A percentile compares a stretch with the other conserved stretches of the same genome.
These are phyloP conservation scores for Xanthoconium separans DNA, from an alignment of 1,284 basidiomycete species.

Conservation along the genomic window DNA sequence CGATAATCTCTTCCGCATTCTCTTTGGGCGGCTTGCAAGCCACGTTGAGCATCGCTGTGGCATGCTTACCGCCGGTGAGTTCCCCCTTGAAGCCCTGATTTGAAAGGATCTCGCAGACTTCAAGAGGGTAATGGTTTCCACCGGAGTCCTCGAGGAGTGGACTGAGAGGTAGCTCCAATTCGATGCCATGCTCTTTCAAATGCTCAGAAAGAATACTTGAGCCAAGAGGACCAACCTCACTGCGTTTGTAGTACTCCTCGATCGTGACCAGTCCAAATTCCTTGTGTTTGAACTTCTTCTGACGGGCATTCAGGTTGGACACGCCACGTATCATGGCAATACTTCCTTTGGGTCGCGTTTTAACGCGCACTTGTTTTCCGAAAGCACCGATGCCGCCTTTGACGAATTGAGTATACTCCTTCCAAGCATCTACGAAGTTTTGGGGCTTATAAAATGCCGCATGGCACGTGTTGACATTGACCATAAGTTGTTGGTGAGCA, in stretches of 20 bases:
- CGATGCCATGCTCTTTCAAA: slow-evolving; percentile 54
- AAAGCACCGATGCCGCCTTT: slow-evolving; percentile 52
- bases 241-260: slow-evolving; percentile 59
- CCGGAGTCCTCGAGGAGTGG: slow-evolving; percentile 65
- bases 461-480: slow-evolving; percentile 77
- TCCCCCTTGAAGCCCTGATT: slow-evolving; percentile 72
- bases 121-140: slow-evolving; percentile 58
- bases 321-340: slow-evolving; percentile 60
- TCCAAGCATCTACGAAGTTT: slow-evolving; percentile 59
- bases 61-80: slow-evolving; percentile 59
- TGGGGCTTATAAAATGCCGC: slow-evolving; percentile 72
- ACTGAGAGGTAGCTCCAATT: slow-evolving; percentile 48
- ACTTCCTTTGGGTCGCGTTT: slow-evolving; percentile 55
- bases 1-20: slow-evolving; percentile 60
- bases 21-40: slow-evolving; percentile 67
- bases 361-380: slow-evolving; percentile 57
- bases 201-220: not conserved
- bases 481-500: slow-evolving; percentile 69
- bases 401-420: slow-evolving; percentile 47
- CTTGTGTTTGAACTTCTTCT: slow-evolving; percentile 53
- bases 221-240: slow-evolving; percentile 38
- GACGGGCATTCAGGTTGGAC: slow-evolving; percentile 43
- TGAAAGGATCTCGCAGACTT: slow-evolving; percentile 69
- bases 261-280: slow-evolving; percentile 55
- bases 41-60: slow-evolving; percentile 63